Base-by-base conservation (phyloP, 1,139 yeast species). In the Meyerozyma sp. region DNA sequence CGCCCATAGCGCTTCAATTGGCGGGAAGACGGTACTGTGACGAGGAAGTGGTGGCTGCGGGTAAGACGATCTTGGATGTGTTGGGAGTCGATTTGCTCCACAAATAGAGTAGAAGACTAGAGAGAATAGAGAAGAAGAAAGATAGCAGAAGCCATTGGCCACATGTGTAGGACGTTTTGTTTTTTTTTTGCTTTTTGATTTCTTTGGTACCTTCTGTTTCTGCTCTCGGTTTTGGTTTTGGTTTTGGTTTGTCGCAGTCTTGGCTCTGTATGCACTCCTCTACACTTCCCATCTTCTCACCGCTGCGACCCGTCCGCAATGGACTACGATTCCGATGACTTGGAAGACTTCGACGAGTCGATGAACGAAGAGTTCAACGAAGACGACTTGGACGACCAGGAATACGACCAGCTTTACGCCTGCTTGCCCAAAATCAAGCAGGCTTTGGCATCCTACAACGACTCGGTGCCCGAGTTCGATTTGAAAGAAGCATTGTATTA, bases 401-500 rank as follows among this genome's bases (percentile, higher is more conserved):
- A 82, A 47, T 63, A 85, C 53, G 71, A 73, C 36, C 67, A 65
- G 50, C 61, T 80, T 44, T 66, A 71, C 48, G 66, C 57, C 2
- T 47, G 64, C 18, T 60, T 78, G 29, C 81, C 83, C 1, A 42
- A 49, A 21, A 58, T 77, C 21, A 71, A 71, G 52, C 45, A 55
- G 28, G 54, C 58, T 44, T 52, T 77, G 37, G 56, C 52, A 21
- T 60, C 61, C 16, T 75, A 71, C 54, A 69, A 70, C 47, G 64
- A 67, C n/a, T 70, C 69, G 8, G 70, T 81, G 42, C 66, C 72
- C 6, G 85, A 81, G 25, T 55, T 66, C 10, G 79, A 75, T 40
- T 62, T 85, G 47, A 77, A 81, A 51, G 85, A 82, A 49, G 68
- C 82, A 0, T 66, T 86, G 11, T 82, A 82, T 71, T 70, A 68